Evolutionary conservation across 2,329 filamentous ascomycete genomes (phyloP), one percentile per base, ranked within the genome.

Genomic region (Sporothrix euskadiensis): DNA sequence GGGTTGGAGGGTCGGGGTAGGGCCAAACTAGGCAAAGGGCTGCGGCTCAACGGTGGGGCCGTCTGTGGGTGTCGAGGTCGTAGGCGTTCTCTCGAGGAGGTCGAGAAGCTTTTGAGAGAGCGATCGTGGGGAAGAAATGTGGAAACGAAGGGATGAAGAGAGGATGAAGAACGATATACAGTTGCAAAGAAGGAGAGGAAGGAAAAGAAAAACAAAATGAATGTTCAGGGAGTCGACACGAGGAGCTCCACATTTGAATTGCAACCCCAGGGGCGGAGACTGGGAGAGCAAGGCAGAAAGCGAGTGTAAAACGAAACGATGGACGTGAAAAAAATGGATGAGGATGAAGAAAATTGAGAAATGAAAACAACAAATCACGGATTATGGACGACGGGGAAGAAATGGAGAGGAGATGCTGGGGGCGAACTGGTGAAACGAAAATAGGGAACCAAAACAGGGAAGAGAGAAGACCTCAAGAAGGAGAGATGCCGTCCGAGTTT

Each of bases 191-290:
- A 9, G 30, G 22, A 30, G n/a, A 61, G 22, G 39, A 49, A 57
- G 16, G 19, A 49, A 22, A 49, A 44, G 10, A 63, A 19, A 41
- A 39, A 44, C 3, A 59, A 57, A 59, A 47, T 7, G 26, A 39
- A 57, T 16, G 41, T 35, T 22, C 35, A 32, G 10, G 35, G 16
- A 47, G 39, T 30, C n/a, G 61, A 30, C 61, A 47, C 39, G 61
- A 30, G 39, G 12, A 47, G 39, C 39, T 47, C 59, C 59, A 65
- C 59, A 65, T 44, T 61, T 65, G 59, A 26, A 63, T 65, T 44
- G 19, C 39, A 65, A 39, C 59, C 39, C 57, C 61, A 12, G 61
- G n/a, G n/a, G 1, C 3, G 8, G 9, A 26, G 26, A 26, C 26
- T 26, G 26, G 26, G 26, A 56, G 52, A 30, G 8, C 52, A 26